Evolutionary conservation across 148 eudicot species (phyloP), one percentile per base, ranked within the genome.

Genomic region (Beta vulgaris): DNA sequence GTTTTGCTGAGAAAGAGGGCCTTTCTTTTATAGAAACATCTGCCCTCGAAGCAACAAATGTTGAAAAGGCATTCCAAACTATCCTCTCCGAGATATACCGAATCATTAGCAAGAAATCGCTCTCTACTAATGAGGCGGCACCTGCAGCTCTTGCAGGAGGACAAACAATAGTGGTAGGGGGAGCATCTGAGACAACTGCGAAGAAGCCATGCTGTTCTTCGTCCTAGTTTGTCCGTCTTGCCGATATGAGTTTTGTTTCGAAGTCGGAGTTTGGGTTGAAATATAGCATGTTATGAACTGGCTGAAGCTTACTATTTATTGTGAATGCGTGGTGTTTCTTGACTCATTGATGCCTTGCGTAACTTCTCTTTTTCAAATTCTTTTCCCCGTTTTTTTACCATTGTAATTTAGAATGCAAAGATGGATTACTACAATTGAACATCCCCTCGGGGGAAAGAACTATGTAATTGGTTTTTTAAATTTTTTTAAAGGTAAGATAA

Each of bases 11-110:
- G 39, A 60, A 60, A 60, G 65, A 60, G 34, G 65, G 65, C 11
- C 65, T 60, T 32, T 60, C 65, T 60, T 60, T 60, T 14, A 32
- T 60, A 15, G 65, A 60, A 60, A 60, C 65, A 32, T 60, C 65
- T 60, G 65, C 65, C 37, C 65, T 60, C 0, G 65, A 60, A 31
- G 65, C 65, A 10, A 60, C 65, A 31, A 60, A 60, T 60, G 65
- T 60, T 16, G 65, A 60, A 23, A 60, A 60, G 34, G 65, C 65
- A 31, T 60, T 60, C 18, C 65, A 60, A 60, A 60, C 65, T 60
- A 60, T 60, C 3, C 34, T 60, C n/a, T 60, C 65, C 6, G 65
- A 60, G 36, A 60, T 60, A 29, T 60, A 60, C 65, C 19, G 65
- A 3, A 60, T 60, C 39, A 32, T 60, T 10, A 60, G 65, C 39